Conservation (phyloP, 306 rosid species). For the Prunus davidiana region DNA sequence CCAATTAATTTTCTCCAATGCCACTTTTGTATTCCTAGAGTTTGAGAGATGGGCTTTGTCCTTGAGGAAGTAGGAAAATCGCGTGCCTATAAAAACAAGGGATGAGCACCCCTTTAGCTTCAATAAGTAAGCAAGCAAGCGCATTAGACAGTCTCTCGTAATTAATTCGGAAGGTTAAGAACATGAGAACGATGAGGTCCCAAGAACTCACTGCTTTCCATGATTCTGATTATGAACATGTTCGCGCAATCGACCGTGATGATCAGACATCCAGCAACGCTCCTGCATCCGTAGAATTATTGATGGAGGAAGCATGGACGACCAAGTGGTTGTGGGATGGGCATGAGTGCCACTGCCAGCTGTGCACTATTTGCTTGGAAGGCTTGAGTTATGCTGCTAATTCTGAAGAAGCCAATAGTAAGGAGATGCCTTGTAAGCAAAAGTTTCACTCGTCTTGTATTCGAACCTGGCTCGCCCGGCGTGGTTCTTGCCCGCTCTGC, state of each 20-base stretch:
- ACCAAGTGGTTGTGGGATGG: constrained; percentile 15
- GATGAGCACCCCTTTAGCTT: background rate
- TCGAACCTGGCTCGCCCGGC: background rate
- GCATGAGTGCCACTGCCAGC: background rate
- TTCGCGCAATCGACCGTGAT: background rate
- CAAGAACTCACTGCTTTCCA: background rate
- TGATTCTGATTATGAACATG: background rate
- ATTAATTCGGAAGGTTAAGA: background rate
- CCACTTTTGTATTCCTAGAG: background rate
- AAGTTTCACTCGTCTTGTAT: constrained; percentile 3
- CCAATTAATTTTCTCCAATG: no score
- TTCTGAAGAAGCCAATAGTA: background rate
- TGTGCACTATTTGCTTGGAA: background rate
- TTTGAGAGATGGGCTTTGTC: background rate
- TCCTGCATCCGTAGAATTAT: background rate
- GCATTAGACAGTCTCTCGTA: background rate
- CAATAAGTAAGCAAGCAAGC: background rate
- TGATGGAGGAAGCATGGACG: constrained; percentile 7
- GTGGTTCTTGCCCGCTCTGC: background rate
- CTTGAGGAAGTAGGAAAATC: background rate
- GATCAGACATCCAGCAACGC: background rate
- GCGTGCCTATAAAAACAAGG: background rate
- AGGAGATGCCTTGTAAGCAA: background rate
- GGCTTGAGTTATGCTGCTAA: background rate
- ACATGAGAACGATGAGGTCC: background rate